Conservation (phyloP, 2,329 filamentous ascomycete species). For the Arthroderma uncinatum region DNA sequence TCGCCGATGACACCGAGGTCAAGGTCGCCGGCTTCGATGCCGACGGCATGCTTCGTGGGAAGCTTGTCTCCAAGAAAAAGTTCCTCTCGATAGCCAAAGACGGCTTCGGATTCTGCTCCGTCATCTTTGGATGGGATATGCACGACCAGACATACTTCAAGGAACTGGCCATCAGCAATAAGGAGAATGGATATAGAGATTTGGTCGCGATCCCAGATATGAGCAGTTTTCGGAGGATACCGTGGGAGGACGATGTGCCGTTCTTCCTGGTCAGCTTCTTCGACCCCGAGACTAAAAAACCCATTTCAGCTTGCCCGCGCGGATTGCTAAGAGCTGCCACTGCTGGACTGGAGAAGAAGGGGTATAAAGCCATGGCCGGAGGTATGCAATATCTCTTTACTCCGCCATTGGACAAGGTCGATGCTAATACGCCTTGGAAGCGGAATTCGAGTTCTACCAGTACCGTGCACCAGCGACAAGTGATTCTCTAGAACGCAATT, state of each 20-base stretch:
- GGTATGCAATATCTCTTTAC: slow-evolving; percentile 45
- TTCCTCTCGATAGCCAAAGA: slow-evolving; percentile 70
- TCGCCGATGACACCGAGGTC: slow-evolving; percentile 62
- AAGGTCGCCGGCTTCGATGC: slow-evolving; percentile 83
- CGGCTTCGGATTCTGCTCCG: slow-evolving; percentile 88
- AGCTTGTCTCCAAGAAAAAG: slow-evolving; percentile 85
- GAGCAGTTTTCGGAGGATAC: slow-evolving; percentile 66
- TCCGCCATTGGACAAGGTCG: neutral
- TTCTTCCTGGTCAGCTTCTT: slow-evolving; percentile 77
- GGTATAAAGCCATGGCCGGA: slow-evolving; percentile 80
- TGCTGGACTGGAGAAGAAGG: slow-evolving; percentile 54
- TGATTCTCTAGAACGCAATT: slow-evolving; percentile 44
- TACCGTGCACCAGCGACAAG: slow-evolving; percentile 56
- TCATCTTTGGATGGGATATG: slow-evolving; percentile 96
- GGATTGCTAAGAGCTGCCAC: slow-evolving; percentile 59
- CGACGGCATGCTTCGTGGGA: slow-evolving; percentile 77
- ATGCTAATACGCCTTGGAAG: slow-evolving; percentile 36
- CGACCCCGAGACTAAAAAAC: slow-evolving; percentile 63
- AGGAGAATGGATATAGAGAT: slow-evolving; percentile 80
- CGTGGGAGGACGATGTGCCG: slow-evolving; percentile 78
- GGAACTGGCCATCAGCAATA: slow-evolving; percentile 79
- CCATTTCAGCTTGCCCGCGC: slow-evolving; percentile 67
- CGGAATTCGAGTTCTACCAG: slow-evolving; percentile 92
- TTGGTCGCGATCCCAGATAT: slow-evolving; percentile 73
- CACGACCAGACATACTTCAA: slow-evolving; percentile 81